Evolutionary conservation across 2,329 filamentous ascomycete species (phyloP).

Genomic region (Alternaria sp.): DNA sequence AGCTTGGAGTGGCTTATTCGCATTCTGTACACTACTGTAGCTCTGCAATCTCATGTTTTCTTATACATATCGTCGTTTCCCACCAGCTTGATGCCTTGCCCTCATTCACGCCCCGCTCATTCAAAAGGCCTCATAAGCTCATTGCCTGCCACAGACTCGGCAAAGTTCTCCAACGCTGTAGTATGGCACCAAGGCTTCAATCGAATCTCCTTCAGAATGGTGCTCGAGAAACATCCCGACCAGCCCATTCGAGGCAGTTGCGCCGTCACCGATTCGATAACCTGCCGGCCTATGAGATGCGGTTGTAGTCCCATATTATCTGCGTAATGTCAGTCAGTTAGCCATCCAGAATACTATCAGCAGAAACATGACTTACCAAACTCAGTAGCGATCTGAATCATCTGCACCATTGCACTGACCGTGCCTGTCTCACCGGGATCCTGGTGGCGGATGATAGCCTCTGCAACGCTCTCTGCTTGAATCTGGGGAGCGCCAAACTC

Average conservation of each 20-base stretch:
- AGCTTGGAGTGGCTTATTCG: neutral
- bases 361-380: neutral
- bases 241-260: neutral
- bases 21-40: neutral
- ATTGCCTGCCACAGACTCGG: neutral
- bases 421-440: slow-evolving; percentile 2
- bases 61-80: neutral
- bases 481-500: neutral
- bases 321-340: neutral
- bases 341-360: neutral
- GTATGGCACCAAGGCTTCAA: slow-evolving; percentile 2
- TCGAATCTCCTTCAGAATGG: neutral
- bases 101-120: neutral
- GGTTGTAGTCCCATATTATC: slow-evolving; percentile 7
- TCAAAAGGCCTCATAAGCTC: slow-evolving; percentile 1
- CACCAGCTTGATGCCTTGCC: neutral
- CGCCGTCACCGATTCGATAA: neutral
- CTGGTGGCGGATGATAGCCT: slow-evolving; percentile 4
- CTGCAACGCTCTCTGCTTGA: slow-evolving; percentile 3
- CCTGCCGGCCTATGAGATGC: neutral
- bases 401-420: neutral
- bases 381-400: slow-evolving; percentile 1
- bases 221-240: neutral
- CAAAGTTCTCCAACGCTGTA: neutral
- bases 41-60: neutral